Conservation (phyloP, 805 yeast species). For the Nakazawaea sp. region DNA sequence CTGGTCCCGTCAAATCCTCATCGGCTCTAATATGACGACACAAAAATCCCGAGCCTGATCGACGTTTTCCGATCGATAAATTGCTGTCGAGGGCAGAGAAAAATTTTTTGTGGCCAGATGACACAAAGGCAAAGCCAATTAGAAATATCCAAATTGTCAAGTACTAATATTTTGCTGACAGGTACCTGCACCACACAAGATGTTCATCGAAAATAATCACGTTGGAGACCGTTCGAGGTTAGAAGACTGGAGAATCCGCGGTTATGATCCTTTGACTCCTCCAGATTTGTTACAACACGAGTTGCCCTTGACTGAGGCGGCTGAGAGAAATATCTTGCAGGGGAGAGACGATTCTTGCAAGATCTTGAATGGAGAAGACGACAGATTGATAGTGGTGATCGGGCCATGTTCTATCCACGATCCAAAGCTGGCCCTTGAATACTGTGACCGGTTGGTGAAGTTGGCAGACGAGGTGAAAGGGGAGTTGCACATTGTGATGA, state of each 20-base stretch:
- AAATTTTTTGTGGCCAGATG: neutral
- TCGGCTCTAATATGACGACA: too few relatives aligned
- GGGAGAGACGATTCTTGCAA: constrained; percentile 75
- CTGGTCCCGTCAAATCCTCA: too few relatives aligned
- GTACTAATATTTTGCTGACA: neutral
- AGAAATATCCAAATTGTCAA: neutral
- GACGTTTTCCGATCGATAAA: too few relatives aligned
- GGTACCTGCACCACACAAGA: constrained; percentile 26
- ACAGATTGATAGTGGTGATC: constrained; percentile 79
- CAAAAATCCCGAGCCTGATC: too few relatives aligned
- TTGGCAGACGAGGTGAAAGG: constrained; percentile 56
- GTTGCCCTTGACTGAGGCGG: constrained; percentile 55
- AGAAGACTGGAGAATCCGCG: constrained; percentile 75
- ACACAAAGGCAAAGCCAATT: neutral
- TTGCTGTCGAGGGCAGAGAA: neutral
- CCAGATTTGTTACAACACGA: constrained; percentile 91
- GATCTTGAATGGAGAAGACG: constrained; percentile 76
- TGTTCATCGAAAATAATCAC: constrained; percentile 82
- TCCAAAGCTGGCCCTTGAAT: constrained; percentile 85
- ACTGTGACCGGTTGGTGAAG: constrained; percentile 59
- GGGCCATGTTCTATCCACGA: constrained; percentile 99
- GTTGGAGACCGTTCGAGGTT: constrained; percentile 76
- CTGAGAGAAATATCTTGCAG: constrained; percentile 55
- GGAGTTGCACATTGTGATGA: constrained; percentile 85
- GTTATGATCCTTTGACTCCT: constrained; percentile 93